A percentile compares a stretch with the other conserved stretches of the same genome.
These are phyloP conservation scores for Ogataea trehaloabstinens DNA, from an alignment of 805 yeast species.

Conservation along the genomic window DNA sequence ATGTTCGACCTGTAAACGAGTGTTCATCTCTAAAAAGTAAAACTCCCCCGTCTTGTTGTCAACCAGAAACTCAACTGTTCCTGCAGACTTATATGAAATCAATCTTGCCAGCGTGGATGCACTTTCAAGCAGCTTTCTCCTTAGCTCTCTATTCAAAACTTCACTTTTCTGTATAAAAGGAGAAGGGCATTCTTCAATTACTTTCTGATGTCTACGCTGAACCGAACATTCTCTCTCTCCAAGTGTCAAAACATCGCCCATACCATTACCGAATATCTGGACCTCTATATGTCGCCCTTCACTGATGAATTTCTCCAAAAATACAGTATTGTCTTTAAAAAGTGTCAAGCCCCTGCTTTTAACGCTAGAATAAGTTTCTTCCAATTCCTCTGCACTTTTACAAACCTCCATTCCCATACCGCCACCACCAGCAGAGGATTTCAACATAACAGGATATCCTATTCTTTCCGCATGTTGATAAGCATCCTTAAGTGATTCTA, in stretches of 20 bases:
- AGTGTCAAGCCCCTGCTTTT: conserved; percentile 89
- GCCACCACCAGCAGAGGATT: conserved; percentile 99
- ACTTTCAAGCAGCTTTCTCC: conserved; percentile 70
- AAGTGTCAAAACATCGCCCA: conserved; percentile 84
- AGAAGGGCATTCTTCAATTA: conserved; percentile 97
- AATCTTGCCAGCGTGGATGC: conserved; percentile 80
- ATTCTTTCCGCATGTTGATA: conserved; percentile 64
- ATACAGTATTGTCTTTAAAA: conserved; percentile 94
- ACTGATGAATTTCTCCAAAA: conserved; percentile 90
- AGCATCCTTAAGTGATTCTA: conserved; percentile 70
- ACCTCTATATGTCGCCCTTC: conserved; percentile 95
- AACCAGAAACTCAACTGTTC: conserved; percentile 92
- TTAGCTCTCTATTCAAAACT: conserved; percentile 33
- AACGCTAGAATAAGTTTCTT: conserved; percentile 80
- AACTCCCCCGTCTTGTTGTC: conserved; percentile 82
- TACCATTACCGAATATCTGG: conserved; percentile 94
- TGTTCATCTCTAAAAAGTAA: conserved; percentile 92
- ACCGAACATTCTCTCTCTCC: conserved; percentile 98
- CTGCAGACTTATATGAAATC: conserved; percentile 85
- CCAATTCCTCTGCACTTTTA: conserved; percentile 74
- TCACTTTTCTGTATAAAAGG: conserved; percentile 79
- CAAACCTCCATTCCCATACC: conserved; percentile 97
- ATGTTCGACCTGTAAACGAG: conserved; percentile 95
- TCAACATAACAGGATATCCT: conserved; percentile 90
- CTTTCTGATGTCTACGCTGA: conserved; percentile 94